Conservation (phyloP, 768 basidiomycete species). For the Trichaptum fuscoviolaceum region DNA sequence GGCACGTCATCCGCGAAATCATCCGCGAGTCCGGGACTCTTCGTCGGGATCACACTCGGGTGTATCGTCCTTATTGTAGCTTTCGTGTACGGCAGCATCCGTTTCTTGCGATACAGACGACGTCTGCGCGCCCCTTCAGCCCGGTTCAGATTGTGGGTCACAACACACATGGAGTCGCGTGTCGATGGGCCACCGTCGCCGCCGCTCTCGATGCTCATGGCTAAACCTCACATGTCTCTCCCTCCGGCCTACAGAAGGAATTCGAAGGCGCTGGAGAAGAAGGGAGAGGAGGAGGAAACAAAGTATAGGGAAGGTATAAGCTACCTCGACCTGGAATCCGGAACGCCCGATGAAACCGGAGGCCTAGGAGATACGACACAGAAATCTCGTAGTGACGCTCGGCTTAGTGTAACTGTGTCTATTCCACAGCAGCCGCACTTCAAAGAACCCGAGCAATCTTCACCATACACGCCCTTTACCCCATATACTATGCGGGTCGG, state of each 20-base stretch:
- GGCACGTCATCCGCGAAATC: not conserved
- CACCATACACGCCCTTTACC: not conserved
- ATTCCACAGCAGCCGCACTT: not conserved
- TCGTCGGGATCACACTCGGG: not conserved
- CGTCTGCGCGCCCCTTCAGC: not conserved
- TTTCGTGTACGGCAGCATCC: not conserved
- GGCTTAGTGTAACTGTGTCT: not conserved
- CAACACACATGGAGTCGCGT: not conserved
- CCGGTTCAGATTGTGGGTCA: not conserved
- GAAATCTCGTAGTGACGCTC: not conserved
- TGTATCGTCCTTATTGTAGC: not conserved
- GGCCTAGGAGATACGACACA: not conserved
- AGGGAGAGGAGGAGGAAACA: not conserved
- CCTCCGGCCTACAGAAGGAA: not conserved
- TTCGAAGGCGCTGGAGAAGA: not conserved
- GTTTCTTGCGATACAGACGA: not conserved
- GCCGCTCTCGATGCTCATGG: not conserved
- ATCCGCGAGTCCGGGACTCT: not conserved
- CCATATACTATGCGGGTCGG: not conserved
- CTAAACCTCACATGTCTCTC: not conserved
- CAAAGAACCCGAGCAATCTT: not conserved
- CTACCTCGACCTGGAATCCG: not conserved
- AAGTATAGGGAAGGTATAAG: not conserved
- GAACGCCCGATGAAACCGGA: not conserved
- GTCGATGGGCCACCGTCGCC: not conserved